A percentile compares a stretch with the other conserved stretches of the same genome.
Conservation (phyloP, 805 yeast species). For the Yamadazyma sp. region DNA sequence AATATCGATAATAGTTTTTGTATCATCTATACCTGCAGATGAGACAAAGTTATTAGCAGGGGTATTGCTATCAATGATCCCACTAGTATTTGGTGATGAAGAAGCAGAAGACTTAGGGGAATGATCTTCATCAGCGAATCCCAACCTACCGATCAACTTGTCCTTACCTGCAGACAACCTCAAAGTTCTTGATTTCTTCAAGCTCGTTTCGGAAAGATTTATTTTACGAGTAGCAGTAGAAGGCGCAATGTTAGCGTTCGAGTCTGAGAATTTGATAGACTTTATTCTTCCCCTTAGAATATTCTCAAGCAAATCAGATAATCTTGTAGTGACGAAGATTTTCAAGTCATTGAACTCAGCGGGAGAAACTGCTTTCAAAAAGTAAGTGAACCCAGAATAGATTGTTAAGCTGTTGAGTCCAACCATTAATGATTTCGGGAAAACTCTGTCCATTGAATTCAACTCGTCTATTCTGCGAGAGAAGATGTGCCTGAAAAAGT, state of each 20-base stretch:
- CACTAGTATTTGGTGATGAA: conserved; percentile 4
- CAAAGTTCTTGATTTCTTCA: conserved; percentile 31
- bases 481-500: conserved; percentile 36
- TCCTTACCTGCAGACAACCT: conserved; percentile 32
- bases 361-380: conserved; percentile 57
- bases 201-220: conserved; percentile 12
- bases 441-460: conserved; percentile 25
- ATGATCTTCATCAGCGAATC: conserved; percentile 12
- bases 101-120: conserved; percentile 8
- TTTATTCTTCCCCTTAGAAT: conserved; percentile 24
- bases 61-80: neutral
- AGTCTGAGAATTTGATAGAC: conserved; percentile 14
- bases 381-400: conserved; percentile 35
- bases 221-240: conserved; percentile 11
- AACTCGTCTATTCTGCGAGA: conserved; percentile 30
- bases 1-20: conserved; percentile 31
- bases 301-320: conserved; percentile 29
- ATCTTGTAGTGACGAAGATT: conserved; percentile 36
- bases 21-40: conserved; percentile 31
- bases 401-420: conserved; percentile 29
- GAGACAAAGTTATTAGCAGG: neutral
- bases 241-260: neutral
- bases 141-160: conserved; percentile 19
- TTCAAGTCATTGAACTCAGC: conserved; percentile 48
- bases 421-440: conserved; percentile 21